Conservation (phyloP, 352 stramenopile genomes). For the Globisporangium spiculum region DNA sequence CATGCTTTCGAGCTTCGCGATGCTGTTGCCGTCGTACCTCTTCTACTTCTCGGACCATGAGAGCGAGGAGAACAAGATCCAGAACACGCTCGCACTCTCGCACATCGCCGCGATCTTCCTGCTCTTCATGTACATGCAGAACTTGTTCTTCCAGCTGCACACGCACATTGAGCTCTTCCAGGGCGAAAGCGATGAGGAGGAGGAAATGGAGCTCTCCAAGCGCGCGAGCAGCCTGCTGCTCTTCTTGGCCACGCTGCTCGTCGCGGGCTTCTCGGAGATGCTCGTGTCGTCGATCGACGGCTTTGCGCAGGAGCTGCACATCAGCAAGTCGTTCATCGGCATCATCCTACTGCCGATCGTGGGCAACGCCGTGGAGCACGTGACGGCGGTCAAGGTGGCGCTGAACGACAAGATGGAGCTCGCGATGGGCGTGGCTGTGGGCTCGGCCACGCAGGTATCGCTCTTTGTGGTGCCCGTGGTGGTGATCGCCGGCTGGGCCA, state of each 20-base stretch:
- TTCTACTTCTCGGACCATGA: conserved; percentile 85
- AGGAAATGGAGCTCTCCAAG: conserved; percentile 82
- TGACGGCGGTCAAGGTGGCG: conserved; percentile 95
- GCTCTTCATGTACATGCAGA: conserved; percentile 92
- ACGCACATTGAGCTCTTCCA: conserved; percentile 94
- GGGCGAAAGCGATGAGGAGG: conserved; percentile 47
- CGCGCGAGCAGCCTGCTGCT: conserved; percentile 79
- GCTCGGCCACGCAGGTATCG: conserved; percentile 95
- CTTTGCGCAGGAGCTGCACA: conserved; percentile 53
- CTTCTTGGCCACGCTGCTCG: conserved; percentile 81
- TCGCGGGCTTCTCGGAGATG: conserved; percentile 94
- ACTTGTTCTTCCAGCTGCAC: conserved; percentile 95
- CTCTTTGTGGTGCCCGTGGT: conserved; percentile 96
- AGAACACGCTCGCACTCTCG: conserved; percentile 74
- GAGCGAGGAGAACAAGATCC: conserved; percentile 59
- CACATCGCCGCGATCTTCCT: conserved; percentile 79
- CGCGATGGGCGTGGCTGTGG: conserved; percentile 97
- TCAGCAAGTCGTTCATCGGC: conserved; percentile 90
- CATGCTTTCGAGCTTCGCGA: conserved; percentile 91
- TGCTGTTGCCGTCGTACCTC: conserved; percentile 93
- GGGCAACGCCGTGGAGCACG: conserved; percentile 98
- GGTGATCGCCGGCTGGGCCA: conserved; percentile 93
- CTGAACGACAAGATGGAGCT: conserved; percentile 99
- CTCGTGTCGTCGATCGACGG: conserved; percentile 85
- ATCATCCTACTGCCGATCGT: conserved; percentile 97